Percentiles rank a stretch among this genome's conserved stretches.
These are phyloP conservation scores for Centrapalus pauciflorus DNA, from an alignment of 129 eudicot species.

Conservation along the genomic window DNA sequence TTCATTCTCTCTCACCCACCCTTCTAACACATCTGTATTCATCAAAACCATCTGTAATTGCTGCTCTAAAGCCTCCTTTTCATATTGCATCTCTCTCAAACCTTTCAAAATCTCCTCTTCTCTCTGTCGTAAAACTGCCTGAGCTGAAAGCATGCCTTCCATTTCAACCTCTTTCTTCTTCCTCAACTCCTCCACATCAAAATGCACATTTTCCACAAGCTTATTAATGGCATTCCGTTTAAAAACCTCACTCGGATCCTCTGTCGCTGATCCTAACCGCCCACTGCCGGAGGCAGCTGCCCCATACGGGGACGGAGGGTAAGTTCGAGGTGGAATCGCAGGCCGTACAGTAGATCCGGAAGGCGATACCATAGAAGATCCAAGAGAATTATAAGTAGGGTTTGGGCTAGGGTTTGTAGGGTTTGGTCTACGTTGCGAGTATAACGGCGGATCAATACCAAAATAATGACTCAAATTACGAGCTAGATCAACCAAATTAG, in stretches of 20 bases:
- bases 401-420: conserved; percentile 30
- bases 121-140: conserved; percentile 56
- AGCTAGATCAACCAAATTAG: conserved; percentile 62
- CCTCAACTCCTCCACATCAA: conserved; percentile 60
- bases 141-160: conserved; percentile 72
- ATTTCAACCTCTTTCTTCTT: conserved; percentile 66
- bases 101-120: conserved; percentile 51
- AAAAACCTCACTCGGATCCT: conserved; percentile 72
- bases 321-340: conserved; percentile 60
- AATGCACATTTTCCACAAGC: conserved; percentile 53
- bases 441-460: conserved; percentile 69
- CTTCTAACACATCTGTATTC: conserved; percentile 73
- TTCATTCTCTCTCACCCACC: conserved; percentile 85
- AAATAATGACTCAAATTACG: conserved; percentile 24
- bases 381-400: not conserved
- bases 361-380: not conserved
- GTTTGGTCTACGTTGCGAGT: conserved; percentile 59
- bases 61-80: conserved; percentile 76
- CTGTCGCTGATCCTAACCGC: conserved; percentile 21
- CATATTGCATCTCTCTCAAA: conserved; percentile 69
- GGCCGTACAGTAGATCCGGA: conserved; percentile 38
- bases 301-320: conserved; percentile 35
- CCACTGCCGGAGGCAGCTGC: not conserved
- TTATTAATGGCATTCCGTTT: conserved; percentile 63
- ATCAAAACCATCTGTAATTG: conserved; percentile 79